Evolutionary conservation across 2,329 filamentous ascomycete genomes (phyloP), one percentile per base, ranked within the genome.

Genomic region (Cadophora gregata): DNA sequence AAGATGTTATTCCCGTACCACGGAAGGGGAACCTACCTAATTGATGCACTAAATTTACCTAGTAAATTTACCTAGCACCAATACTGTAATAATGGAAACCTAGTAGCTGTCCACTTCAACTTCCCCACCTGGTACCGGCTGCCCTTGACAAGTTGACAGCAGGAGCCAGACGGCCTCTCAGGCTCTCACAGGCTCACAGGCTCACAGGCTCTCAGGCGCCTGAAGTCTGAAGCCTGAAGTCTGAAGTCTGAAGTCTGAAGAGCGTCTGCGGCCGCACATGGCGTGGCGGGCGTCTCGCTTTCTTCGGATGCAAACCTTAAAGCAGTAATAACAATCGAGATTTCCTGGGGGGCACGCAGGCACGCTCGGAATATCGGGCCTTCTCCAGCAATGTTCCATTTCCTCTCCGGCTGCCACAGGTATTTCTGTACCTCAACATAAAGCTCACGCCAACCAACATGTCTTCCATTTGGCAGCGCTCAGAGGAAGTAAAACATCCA

Each of bases 301-400:
- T 36, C 29, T 56, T 56, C 53, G 53, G 53, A 56, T 25, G 21
- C 53, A 24, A 21, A 56, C 38, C 53, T 31, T 24, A 56, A 56
- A 36, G n/a, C 53, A 36, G 53, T 56, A 56, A 56, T 36, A 36
- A 56, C 29, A 56, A 9, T 56, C 53, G 53, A 56, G 29, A 56
- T 56, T 56, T 38, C 53, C 29, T 56, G 53, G 31, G 51, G 50
- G 47, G 47, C 8, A 50, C 19, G n/a, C n/a, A n/a, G n/a, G 27
- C 25, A 31, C 50, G 50, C 50, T 53, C 50, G 50, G 50, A 53
- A 53, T 16, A n/a, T 53, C 50, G 50, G 50, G 25, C 50, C 50
- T 53, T 53, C 50, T 53, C 53, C 21, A 36, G 53, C 53, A 29
- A 56, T 56, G 53, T 36, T 53, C 9, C n/a, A 5, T 53, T 5